Conservation (phyloP, 2,329 filamentous ascomycete species). For the Pseudopithomyces chartarum region DNA sequence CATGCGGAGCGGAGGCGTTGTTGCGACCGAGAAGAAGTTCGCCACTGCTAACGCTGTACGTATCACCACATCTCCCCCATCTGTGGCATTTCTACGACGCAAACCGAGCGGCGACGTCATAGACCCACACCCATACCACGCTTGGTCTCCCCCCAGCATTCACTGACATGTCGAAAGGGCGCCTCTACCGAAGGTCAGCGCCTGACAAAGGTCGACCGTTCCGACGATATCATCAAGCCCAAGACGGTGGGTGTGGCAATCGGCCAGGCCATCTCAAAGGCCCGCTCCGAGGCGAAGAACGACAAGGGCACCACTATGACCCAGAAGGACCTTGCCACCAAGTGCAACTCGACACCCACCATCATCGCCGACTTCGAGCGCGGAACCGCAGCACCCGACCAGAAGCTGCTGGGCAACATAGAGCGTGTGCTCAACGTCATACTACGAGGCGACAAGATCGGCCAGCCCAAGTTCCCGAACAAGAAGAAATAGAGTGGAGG, state of each 20-base stretch:
- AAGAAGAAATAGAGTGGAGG: constrained; percentile 60
- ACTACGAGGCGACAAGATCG: constrained; percentile 84
- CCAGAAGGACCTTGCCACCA: constrained; percentile 83
- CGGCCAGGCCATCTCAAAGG: constrained; percentile 79
- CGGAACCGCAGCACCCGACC: constrained; percentile 77
- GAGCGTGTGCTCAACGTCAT: constrained; percentile 88
- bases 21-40: constrained; percentile 92
- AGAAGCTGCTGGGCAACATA: constrained; percentile 78
- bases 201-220: constrained; percentile 95
- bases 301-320: constrained; percentile 77
- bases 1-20: constrained; percentile 74
- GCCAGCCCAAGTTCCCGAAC: constrained; percentile 75
- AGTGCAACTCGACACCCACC: constrained; percentile 83
- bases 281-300: constrained; percentile 80
- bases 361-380: constrained; percentile 86
- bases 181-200: constrained; percentile 80
- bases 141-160: not conserved
- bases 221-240: constrained; percentile 96
- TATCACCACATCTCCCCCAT: not conserved
- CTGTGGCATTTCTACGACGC: not conserved
- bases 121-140: constrained; percentile 1
- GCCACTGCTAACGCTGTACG: constrained; percentile 78
- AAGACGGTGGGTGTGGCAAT: constrained; percentile 81
- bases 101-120: not conserved
- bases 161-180: constrained; percentile 21